A percentile compares a stretch with the other conserved stretches of the same genome.
Evolutionary conservation across 2,329 filamentous ascomycete species (phyloP).

Genomic region (Epichloe scottii): DNA sequence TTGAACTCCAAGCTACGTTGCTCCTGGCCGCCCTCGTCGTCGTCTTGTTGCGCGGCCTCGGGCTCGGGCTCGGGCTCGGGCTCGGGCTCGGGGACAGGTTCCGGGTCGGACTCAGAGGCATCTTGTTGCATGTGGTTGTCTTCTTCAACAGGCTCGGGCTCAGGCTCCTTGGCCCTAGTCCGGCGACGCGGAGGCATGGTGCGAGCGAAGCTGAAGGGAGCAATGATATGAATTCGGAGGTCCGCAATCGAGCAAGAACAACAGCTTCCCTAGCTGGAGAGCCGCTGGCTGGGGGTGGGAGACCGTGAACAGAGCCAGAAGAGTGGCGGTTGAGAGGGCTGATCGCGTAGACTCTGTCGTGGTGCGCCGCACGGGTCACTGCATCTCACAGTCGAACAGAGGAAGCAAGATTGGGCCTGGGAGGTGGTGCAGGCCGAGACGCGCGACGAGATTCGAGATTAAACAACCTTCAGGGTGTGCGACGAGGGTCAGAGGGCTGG

Average conservation of each 20-base stretch:
- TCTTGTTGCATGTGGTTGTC: constrained; percentile 10
- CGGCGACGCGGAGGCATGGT: constrained; percentile 26
- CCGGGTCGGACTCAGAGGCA: constrained; percentile 9
- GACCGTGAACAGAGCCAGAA: background rate
- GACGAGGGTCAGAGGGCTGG: background rate
- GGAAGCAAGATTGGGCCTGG: background rate
- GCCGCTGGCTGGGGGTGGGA: background rate
- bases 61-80: constrained; percentile 4
- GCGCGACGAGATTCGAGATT: constrained; percentile 1
- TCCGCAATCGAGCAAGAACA: background rate
- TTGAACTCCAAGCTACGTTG: constrained; percentile 56
- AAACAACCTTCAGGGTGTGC: background rate
- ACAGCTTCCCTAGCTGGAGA: constrained; percentile 1
- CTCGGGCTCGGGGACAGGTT: constrained; percentile 3
- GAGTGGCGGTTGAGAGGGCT: constrained; percentile 5
- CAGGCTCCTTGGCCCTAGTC: constrained; percentile 20
- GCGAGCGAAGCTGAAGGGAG: constrained; percentile 9
- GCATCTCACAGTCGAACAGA: constrained; percentile 11
- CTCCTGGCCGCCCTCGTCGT: constrained; percentile 7
- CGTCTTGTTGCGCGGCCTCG: constrained; percentile 3
- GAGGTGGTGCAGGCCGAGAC: constrained; percentile 1
- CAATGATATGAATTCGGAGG: constrained; percentile 6
- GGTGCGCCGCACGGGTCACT: constrained; percentile 11
- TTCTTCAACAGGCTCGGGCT: constrained; percentile 16
- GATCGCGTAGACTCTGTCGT: constrained; percentile 9